Percentiles rank a stretch among this genome's conserved stretches.
phyloP scores from a whole-genome alignment of 495 filamentous ascomycete species.

The Penicillium desertorum region DNA sequence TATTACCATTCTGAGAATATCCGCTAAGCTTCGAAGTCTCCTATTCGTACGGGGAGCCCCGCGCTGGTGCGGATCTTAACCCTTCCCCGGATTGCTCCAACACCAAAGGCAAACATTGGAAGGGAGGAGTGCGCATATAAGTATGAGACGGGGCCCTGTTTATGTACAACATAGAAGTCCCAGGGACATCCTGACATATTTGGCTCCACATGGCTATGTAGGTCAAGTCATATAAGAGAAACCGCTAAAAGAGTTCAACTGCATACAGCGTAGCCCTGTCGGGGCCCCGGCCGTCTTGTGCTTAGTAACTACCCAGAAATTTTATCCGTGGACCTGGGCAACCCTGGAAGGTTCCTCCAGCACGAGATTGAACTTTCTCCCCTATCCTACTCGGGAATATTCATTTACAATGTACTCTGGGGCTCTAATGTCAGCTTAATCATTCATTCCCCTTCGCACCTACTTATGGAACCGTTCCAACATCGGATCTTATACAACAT shows the following conservation, averaged over 20 bases:
- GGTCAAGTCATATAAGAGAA: background rate
- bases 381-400: background rate
- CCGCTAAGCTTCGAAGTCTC: background rate
- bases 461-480: background rate
- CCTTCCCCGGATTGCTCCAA: conserved; percentile 6
- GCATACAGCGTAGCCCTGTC: background rate
- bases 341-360: background rate
- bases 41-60: background rate
- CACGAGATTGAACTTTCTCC: background rate
- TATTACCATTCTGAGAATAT: background rate
- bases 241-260: background rate
- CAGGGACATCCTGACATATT: background rate
- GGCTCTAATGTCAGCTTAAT: too few relatives aligned
- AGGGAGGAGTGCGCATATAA: conserved; percentile 10
- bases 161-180: background rate
- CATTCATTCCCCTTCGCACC: background rate
- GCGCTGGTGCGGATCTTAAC: background rate
- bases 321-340: too few relatives aligned
- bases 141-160: background rate
- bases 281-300: background rate
- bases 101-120: conserved; percentile 6
- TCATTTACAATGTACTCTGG: too few relatives aligned
- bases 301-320: background rate
- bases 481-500: background rate
- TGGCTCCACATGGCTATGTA: conserved; percentile 3